Conservation (phyloP, 2,329 filamentous ascomycete genomes). For the Endoconidiophora laricicola region DNA sequence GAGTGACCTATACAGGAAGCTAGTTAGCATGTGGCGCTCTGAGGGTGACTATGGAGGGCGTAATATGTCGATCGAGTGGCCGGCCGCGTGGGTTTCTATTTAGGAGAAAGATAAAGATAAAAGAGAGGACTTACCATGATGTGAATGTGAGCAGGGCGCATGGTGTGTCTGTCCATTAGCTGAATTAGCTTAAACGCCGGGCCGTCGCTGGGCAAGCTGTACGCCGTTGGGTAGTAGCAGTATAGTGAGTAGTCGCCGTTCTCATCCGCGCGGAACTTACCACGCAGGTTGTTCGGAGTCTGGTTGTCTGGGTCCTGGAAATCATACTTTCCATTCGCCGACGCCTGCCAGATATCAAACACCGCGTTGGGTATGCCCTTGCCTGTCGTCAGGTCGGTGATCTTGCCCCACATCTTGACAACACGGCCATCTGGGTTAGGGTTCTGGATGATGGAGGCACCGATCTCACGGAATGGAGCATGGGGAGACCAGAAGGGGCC, state of each 20-base stretch:
- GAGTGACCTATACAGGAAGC: constrained; percentile 24
- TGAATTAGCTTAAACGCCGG: constrained; percentile 26
- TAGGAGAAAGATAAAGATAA: neutral
- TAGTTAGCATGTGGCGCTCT: no score
- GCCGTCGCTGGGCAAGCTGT: constrained; percentile 51
- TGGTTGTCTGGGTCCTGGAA: constrained; percentile 59
- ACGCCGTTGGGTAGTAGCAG: constrained; percentile 58
- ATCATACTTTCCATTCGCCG: constrained; percentile 59
- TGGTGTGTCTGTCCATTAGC: constrained; percentile 32
- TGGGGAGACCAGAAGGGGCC: constrained; percentile 66
- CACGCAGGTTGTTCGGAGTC: constrained; percentile 55
- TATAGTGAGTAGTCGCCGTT: constrained; percentile 58
- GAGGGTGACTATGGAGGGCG: no score
- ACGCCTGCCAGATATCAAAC: constrained; percentile 66
- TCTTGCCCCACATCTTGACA: constrained; percentile 51
- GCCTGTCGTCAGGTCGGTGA: constrained; percentile 48
- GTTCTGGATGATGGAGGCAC: constrained; percentile 49
- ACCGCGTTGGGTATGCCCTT: constrained; percentile 50
- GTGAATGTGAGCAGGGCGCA: constrained; percentile 34
- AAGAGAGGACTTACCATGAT: constrained; percentile 25
- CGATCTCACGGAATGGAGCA: constrained; percentile 53
- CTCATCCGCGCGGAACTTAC: constrained; percentile 56
- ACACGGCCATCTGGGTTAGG: constrained; percentile 39
- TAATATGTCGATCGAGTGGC: no score
- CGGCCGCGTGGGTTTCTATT: no score